Conservation (phyloP, 179 eudicot genomes). For the Sideroxylon spinosum region DNA sequence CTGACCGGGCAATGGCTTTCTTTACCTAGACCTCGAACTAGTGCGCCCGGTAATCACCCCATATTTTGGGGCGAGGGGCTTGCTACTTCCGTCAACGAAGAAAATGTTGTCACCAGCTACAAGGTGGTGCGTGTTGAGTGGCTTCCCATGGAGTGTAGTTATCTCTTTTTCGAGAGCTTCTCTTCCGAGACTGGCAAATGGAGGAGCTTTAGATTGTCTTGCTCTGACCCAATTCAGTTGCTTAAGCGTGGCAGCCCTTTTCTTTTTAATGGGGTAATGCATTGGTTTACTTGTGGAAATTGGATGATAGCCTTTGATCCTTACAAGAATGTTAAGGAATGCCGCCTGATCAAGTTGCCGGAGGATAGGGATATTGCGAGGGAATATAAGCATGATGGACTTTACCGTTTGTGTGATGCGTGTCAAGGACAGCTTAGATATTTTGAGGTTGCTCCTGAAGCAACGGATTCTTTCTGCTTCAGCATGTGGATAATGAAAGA, state of each 20-base stretch:
- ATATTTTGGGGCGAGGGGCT: conserved; percentile 18
- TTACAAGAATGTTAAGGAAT: conserved; percentile 4
- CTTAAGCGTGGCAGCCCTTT: conserved; percentile 28
- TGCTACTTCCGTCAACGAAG: conserved; percentile 19
- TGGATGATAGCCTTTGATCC: conserved; percentile 28
- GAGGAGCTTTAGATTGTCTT: conserved; percentile 14
- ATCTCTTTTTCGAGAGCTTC: conserved; percentile 21
- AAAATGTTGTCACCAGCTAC: conserved; percentile 18
- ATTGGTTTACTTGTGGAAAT: conserved; percentile 27
- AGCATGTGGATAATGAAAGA: conserved; percentile 25
- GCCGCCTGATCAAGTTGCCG: conserved; percentile 26
- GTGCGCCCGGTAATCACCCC: background rate
- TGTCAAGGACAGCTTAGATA: conserved; percentile 22
- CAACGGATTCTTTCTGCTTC: conserved; percentile 1
- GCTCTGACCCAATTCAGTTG: conserved; percentile 18
- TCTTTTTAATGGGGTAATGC: conserved; percentile 23
- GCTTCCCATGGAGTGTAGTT: background rate
- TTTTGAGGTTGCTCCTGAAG: conserved; percentile 23
- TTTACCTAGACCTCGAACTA: conserved; percentile 20
- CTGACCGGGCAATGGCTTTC: conserved; percentile 26
- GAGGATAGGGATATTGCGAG: conserved; percentile 13
- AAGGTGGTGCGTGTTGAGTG: conserved; percentile 24
- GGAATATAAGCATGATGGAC: conserved; percentile 18
- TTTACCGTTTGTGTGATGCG: conserved; percentile 17
- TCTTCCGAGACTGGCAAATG: conserved; percentile 21